Conservation (phyloP, 805 yeast species). For the Ogataea populi-albae region DNA sequence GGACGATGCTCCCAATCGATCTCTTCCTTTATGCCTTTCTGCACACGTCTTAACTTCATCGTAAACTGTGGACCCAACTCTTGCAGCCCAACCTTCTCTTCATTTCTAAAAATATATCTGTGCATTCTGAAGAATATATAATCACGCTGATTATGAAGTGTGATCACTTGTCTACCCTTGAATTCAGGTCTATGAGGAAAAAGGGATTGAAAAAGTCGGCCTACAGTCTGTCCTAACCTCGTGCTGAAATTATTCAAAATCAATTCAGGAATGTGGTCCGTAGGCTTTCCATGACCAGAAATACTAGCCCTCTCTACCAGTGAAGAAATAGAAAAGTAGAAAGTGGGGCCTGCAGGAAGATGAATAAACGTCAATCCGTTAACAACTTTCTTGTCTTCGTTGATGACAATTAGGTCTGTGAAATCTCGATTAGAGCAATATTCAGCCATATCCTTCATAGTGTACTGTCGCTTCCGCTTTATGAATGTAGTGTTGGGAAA, state of each 20-base stretch:
- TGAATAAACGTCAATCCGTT: conserved; percentile 92
- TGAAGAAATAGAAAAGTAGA: conserved; percentile 82
- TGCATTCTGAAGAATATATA: conserved; percentile 94
- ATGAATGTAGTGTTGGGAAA: conserved; percentile 84
- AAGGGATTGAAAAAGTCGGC: conserved; percentile 83
- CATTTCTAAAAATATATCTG: conserved; percentile 83
- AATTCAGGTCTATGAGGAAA: conserved; percentile 93
- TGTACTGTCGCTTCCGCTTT: conserved; percentile 80
- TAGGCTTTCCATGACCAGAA: conserved; percentile 85
- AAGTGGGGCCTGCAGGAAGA: conserved; percentile 93
- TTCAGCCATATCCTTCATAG: conserved; percentile 82
- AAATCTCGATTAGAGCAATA: conserved; percentile 78
- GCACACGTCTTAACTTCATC: conserved; percentile 79
- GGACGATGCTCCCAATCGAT: conserved; percentile 95
- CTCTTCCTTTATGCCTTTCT: conserved; percentile 88
- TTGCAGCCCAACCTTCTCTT: conserved; percentile 90
- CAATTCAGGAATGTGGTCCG: conserved; percentile 88
- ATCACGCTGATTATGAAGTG: conserved; percentile 95
- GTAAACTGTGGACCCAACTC: conserved; percentile 98
- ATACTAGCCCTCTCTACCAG: conserved; percentile 72
- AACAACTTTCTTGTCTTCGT: conserved; percentile 90
- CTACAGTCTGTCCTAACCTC: conserved; percentile 89
- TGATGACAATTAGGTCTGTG: conserved; percentile 84
- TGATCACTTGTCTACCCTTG: conserved; percentile 92
- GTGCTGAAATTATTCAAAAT: conserved; percentile 91